Evolutionary conservation across 2,329 filamentous ascomycete genomes (phyloP).

Genomic region (Cryoendolithus antarcticus): DNA sequence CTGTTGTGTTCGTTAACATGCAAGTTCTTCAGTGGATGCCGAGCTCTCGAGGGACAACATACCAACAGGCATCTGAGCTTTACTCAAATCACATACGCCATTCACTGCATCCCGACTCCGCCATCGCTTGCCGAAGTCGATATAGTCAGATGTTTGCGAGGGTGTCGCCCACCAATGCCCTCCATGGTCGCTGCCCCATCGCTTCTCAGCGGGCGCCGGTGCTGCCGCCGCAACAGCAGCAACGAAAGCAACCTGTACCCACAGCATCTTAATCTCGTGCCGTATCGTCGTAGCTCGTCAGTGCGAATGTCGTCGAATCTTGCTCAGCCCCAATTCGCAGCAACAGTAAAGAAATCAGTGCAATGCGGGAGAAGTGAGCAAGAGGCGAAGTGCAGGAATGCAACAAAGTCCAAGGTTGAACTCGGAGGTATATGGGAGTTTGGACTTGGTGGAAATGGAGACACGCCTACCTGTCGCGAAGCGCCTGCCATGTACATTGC

Average conservation of each 20-base stretch:
- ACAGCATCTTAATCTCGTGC: not conserved
- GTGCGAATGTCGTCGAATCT: not conserved
- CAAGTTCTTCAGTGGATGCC: not conserved
- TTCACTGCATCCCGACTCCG: constrained; percentile 6
- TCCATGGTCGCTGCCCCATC: not conserved
- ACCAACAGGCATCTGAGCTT: constrained; percentile 13
- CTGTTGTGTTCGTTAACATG: constrained; percentile 7
- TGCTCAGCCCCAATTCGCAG: not conserved
- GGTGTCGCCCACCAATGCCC: constrained; percentile 1
- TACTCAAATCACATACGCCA: constrained; percentile 11
- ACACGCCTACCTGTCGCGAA: constrained; percentile 4
- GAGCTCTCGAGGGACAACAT: constrained; percentile 1
- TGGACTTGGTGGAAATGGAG: not conserved
- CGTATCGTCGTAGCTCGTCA: not conserved
- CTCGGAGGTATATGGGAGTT: no score
- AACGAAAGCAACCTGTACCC: constrained; percentile 1
- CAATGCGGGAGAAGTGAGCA: not conserved
- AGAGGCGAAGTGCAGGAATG: not conserved
- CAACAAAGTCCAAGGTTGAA: not conserved
- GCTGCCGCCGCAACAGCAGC: constrained; percentile 1
- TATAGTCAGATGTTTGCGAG: constrained; percentile 1
- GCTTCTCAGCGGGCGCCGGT: not conserved
- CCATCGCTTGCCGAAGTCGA: constrained; percentile 11
- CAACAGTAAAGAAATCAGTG: not conserved
- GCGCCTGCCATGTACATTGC: constrained; percentile 4